These are phyloP conservation scores for Tylopilus balloui DNA, from an alignment of 768 basidiomycete species.

Conservation along the genomic window DNA sequence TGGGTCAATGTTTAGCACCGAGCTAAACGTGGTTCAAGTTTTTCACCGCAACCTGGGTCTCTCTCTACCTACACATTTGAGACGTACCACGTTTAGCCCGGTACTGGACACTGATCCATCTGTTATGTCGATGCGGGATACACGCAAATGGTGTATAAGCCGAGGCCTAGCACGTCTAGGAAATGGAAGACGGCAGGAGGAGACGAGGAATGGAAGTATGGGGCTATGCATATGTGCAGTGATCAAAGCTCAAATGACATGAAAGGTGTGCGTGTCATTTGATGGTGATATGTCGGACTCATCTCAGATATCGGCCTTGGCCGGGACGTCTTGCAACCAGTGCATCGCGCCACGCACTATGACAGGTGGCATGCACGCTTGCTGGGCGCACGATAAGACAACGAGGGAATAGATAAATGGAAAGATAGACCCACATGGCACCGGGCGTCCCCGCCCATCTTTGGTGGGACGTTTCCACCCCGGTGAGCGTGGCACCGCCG, in stretches of 20 bases:
- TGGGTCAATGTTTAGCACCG: too few species aligned
- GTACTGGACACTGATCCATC: too few species aligned
- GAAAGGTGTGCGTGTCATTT: conserved; percentile 2
- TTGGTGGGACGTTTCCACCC: background rate
- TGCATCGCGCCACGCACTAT: background rate
- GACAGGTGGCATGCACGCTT: background rate
- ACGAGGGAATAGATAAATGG: background rate
- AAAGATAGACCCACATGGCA: background rate
- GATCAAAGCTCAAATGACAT: background rate
- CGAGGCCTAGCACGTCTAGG: too few species aligned
- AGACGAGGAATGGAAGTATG: background rate
- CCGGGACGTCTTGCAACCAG: background rate
- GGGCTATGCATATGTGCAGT: conserved; percentile 7
- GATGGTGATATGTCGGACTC: background rate
- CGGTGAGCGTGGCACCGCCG: too few species aligned
- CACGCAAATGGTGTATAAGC: conserved; percentile 1
- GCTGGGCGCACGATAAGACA: background rate
- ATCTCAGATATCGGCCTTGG: background rate
- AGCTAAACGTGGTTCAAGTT: too few species aligned
- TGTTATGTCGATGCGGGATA: background rate
- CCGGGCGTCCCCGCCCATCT: background rate
- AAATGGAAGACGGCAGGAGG: background rate
- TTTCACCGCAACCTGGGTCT: too few species aligned
- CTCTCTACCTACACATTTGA: too few species aligned
- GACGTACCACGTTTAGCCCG: too few species aligned